Evolutionary conservation across 768 basidiomycete genomes (phyloP).

Genomic region (Tulasnella sp.): DNA sequence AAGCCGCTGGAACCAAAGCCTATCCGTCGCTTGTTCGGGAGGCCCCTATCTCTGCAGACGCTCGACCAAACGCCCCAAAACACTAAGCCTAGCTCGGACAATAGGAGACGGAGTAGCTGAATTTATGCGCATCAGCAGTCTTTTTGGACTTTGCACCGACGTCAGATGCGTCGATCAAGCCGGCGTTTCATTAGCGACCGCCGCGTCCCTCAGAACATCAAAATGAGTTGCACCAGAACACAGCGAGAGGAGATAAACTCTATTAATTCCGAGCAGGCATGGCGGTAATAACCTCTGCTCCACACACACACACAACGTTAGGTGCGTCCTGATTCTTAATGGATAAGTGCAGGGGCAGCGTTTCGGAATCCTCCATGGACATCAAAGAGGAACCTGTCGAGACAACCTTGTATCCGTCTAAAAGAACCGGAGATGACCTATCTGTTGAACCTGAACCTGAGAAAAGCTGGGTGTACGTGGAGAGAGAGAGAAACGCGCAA

Average conservation of each 20-base stretch:
- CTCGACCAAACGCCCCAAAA: background rate
- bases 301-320: too few relatives aligned
- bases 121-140: background rate
- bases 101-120: background rate
- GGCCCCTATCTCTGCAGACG: background rate
- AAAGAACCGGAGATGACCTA: background rate
- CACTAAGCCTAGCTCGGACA: background rate
- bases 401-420: background rate
- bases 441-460: background rate
- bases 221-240: background rate
- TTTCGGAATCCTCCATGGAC: background rate
- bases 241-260: background rate
- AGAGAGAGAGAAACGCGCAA: too few relatives aligned
- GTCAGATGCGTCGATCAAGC: background rate
- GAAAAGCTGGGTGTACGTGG: background rate
- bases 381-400: background rate
- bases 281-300: background rate
- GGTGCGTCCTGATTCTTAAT: background rate
- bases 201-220: background rate
- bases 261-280: background rate
- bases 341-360: background rate
- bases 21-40: background rate
- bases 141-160: background rate
- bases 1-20: background rate
- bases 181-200: background rate